Evolutionary conservation across 495 filamentous ascomycete species (phyloP).

Genomic region (Hypoxylon lenormandii): DNA sequence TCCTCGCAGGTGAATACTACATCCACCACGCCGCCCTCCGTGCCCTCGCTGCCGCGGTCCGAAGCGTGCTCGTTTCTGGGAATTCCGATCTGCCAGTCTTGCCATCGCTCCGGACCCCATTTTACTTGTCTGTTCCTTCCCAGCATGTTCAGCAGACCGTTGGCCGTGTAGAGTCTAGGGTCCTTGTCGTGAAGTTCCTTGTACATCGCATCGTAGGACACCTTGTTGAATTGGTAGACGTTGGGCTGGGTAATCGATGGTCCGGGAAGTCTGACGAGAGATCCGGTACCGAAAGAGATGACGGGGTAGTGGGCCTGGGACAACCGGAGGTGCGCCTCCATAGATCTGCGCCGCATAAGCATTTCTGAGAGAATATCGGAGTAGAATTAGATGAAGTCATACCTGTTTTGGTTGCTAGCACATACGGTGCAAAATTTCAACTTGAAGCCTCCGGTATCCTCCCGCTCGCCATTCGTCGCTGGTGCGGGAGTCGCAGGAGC

Average conservation of each 20-base stretch:
- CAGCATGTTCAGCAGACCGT: constrained; percentile 95
- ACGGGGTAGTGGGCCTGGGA: constrained; percentile 88
- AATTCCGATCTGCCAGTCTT: constrained; percentile 92
- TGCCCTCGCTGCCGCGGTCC: constrained; percentile 79
- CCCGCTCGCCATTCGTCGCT: constrained; percentile 56
- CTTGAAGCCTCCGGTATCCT: constrained; percentile 70
- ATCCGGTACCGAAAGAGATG: constrained; percentile 97
- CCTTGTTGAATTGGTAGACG: constrained; percentile 95
- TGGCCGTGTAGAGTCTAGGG: constrained; percentile 85
- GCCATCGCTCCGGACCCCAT: constrained; percentile 95
- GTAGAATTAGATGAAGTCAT: constrained; percentile 40
- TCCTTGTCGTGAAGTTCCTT: constrained; percentile 87
- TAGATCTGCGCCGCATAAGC: constrained; percentile 69
- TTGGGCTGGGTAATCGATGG: constrained; percentile 92
- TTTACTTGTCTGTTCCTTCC: constrained; percentile 91
- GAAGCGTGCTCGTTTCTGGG: constrained; percentile 74
- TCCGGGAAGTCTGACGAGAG: constrained; percentile 91
- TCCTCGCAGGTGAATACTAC: constrained; percentile 98
- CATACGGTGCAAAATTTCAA: constrained; percentile 98
- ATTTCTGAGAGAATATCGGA: background rate
- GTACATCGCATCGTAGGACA: constrained; percentile 92
- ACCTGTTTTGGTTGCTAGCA: constrained; percentile 96
- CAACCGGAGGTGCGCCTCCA: constrained; percentile 96
- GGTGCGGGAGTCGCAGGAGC: constrained; percentile 37
- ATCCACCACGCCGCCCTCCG: constrained; percentile 91